Evolutionary conservation across 371 early-diverging fungal species (phyloP), one percentile per base, ranked within the genome.

Genomic region (Rhizopus microsporus): DNA sequence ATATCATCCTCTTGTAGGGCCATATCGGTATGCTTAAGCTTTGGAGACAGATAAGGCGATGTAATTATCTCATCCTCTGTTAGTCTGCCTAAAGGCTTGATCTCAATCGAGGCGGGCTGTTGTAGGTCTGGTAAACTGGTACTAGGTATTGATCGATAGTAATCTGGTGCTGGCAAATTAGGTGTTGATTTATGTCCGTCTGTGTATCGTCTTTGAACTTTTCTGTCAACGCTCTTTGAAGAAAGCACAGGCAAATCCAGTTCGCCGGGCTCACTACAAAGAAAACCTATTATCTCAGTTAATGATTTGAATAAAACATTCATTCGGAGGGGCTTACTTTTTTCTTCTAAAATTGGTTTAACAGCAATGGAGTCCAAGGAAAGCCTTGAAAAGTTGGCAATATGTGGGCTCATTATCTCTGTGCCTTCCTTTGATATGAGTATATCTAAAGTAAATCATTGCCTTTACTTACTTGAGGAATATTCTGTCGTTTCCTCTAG

Each of bases 61-160:
- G 39, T 38, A 6, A 53, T 17, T 7, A 44, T 33, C 12, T 40
- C 39, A 30, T 45, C 34, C 46, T 45, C 12, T 23, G 44, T 33
- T 12, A 56, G 23, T 47, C 38, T 56, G 5, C 42, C 42, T 6
- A 42, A n/a, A 6, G 42, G 42, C 29, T 15, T 46, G n/a, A 46
- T 46, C 3, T 7, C 8, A 23, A 15, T 29, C 1, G 38, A 37
- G 3, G 29, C 3, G 8, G 17, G 46, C 4, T 29, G 46, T 7
- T 46, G 8, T 7, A 46, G 17, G 9, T 23, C 29, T 7, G 46
- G 46, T 46, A 46, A 3, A 9, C 29, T 46, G 17, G 46, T 23
- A 23, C 29, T 46, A 9, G 46, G 9, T 46, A 9, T 12, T 29
- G 16, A 23, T 23, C 23, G 17, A 46, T 5, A 5, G 29, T 3